Percentiles rank a stretch among this genome's conserved stretches.
Conservation (phyloP, 148 eudicot genomes). For the Dysphania ambrosioides region DNA sequence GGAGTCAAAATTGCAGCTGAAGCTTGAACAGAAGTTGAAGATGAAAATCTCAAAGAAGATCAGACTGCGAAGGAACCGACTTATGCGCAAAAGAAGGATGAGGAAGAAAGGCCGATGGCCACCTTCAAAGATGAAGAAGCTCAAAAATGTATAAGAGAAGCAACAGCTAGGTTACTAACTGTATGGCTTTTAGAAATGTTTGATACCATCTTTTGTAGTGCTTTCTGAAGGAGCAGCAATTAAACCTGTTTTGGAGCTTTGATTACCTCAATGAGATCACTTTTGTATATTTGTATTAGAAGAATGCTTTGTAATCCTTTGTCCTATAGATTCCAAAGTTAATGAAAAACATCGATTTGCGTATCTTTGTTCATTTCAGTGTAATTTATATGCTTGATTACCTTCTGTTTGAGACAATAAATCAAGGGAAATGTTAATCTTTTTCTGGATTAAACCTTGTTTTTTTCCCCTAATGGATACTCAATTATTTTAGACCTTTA, state of each 20-base stretch:
- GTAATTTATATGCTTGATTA: slow-evolving; percentile 3
- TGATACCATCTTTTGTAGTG: slow-evolving; percentile 8
- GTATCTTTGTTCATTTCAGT: slow-evolving; percentile 4
- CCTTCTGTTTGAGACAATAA: neutral
- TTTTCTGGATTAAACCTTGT: neutral
- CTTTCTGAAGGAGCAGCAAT: neutral
- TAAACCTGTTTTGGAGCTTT: slow-evolving; percentile 3
- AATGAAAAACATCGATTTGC: slow-evolving; percentile 20
- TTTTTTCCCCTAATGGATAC: neutral
- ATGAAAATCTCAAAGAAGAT: slow-evolving; percentile 88
- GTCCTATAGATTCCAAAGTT: slow-evolving; percentile 18
- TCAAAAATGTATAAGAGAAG: slow-evolving; percentile 63
- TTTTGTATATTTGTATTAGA: slow-evolving; percentile 8
- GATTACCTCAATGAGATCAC: slow-evolving; percentile 4
- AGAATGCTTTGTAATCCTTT: neutral
- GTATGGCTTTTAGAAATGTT: neutral
- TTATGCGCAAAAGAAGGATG: slow-evolving; percentile 63
- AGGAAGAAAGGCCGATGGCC: slow-evolving; percentile 99
- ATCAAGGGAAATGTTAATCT: neutral
- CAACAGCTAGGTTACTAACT: slow-evolving; percentile 20
- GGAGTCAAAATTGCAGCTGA: slow-evolving; percentile 70
- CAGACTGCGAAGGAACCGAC: slow-evolving; percentile 70
- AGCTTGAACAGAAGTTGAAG: slow-evolving; percentile 58
- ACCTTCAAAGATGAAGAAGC: slow-evolving; percentile 93
- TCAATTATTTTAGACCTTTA: neutral